phyloP scores from a whole-genome alignment of 2,329 filamentous ascomycete species.

The Epichloe sibirici region DNA sequence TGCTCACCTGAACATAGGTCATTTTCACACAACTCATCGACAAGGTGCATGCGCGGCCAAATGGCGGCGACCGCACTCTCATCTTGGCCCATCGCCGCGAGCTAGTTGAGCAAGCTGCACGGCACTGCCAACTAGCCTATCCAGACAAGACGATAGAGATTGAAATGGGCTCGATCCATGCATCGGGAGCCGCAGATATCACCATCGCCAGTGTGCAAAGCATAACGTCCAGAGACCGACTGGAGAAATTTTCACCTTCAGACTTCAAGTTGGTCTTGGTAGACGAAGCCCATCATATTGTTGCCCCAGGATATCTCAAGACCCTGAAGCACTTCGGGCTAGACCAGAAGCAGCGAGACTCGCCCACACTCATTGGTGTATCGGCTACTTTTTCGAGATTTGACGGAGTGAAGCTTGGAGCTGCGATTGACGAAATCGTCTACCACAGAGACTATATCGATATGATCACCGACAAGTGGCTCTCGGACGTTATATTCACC shows the following conservation, averaged over 20 bases:
- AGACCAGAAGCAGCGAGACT: constrained; percentile 27
- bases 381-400: constrained; percentile 71
- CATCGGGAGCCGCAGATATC: constrained; percentile 76
- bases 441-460: constrained; percentile 70
- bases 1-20: constrained; percentile 39
- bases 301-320: constrained; percentile 66
- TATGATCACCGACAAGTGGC: constrained; percentile 77
- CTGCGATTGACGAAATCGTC: constrained; percentile 87
- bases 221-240: constrained; percentile 61
- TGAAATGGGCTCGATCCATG: constrained; percentile 73
- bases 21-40: constrained; percentile 94
- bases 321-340: constrained; percentile 71
- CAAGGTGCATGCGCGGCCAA: constrained; percentile 45
- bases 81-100: constrained; percentile 89
- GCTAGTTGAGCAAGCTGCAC: constrained; percentile 84
- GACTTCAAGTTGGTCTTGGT: constrained; percentile 85
- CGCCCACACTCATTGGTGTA: constrained; percentile 70
- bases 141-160: constrained; percentile 73
- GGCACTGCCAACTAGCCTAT: constrained; percentile 71
- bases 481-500: constrained; percentile 86
- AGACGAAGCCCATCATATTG: constrained; percentile 95
- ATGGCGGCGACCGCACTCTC: constrained; percentile 57
- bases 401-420: constrained; percentile 70
- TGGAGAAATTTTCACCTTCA: constrained; percentile 69
- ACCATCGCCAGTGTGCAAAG: constrained; percentile 86